Evolutionary conservation across 2,329 filamentous ascomycete species (phyloP), one percentile per base, ranked within the genome.

Genomic region (Penicillium crustosum): DNA sequence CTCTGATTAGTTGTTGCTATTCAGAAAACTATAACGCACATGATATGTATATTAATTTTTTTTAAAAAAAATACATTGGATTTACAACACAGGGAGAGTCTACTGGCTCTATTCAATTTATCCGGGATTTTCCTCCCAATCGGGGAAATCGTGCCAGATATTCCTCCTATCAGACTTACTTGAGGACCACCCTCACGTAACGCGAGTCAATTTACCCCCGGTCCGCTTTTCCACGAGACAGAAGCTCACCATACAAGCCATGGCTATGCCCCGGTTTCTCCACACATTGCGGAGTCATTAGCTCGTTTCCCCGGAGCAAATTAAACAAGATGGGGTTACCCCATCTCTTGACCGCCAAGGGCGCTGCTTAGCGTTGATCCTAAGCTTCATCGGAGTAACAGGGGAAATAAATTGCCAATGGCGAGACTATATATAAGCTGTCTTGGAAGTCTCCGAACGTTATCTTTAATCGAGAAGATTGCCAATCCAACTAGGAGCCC

Each of bases 101-200:
- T 41, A 17, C 19, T 25, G 19, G 25, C 17, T 31, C 23, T 42
- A 17, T 42, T 21, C 29, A 33, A n/a, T 57, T 60, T 63, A 41
- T 48, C 60, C 60, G 56, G 53, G 49, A 54, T 64, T 64, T 66
- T 63, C 64, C 64, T 61, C 57, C 63, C 64, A 66, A 66, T 61
- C 63, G 61, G 64, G 53, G 58, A 50, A 63, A 57, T 59, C 0
- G 29, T 19, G 7, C 10, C 29, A 39, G 36, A 59, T 54, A 55
- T 61, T 61, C 63, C 63, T 64, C 64, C 61, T 64, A 66, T 65
- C 61, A 45, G 55, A 60, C 33, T 19, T 27, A 19, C 27, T 21
- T 42, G 33, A 25, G 41, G 29, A 27, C n/a, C 41, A 41, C 21
- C 19, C 42, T 39, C 29, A 35, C 29, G 31, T 42, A 60, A 57